Evolutionary conservation across 208 protist species (phyloP).

Genomic region (Histomonas meleagridis): DNA sequence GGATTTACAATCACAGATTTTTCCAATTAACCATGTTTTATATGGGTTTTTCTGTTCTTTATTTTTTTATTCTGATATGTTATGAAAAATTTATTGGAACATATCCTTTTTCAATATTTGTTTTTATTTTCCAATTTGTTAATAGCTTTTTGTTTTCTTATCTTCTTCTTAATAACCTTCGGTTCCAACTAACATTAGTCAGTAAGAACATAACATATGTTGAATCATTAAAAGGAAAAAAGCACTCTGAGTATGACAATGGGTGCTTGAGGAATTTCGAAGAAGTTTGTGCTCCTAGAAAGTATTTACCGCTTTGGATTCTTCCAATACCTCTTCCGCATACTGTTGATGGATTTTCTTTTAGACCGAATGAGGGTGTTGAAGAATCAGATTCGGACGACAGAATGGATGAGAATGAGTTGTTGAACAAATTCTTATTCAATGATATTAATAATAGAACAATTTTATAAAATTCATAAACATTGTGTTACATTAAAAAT

Average conservation of each 20-base stretch:
- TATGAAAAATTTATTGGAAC: neutral
- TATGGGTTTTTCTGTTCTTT: neutral
- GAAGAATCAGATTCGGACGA: no score
- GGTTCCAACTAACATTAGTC: neutral
- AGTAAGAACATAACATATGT: neutral
- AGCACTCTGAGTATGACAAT: neutral
- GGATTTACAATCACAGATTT: neutral
- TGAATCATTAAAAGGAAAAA: neutral
- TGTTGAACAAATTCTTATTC: no score
- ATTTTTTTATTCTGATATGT: neutral
- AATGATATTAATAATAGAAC: no score
- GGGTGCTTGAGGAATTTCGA: neutral
- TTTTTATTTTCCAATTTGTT: neutral
- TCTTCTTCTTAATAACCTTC: neutral
- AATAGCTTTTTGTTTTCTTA: neutral
- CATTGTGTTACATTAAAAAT: no score
- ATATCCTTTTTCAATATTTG: no score
- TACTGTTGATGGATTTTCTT: neutral
- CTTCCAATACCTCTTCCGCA: neutral
- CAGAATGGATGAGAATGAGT: no score
- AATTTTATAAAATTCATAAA: no score
- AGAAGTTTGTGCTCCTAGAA: neutral
- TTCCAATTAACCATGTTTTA: neutral
- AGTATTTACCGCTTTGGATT: neutral
- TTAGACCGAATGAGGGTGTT: no score